phyloP scores from a whole-genome alignment of 768 basidiomycete genomes.

The Lactarius pseudohatsudake region DNA sequence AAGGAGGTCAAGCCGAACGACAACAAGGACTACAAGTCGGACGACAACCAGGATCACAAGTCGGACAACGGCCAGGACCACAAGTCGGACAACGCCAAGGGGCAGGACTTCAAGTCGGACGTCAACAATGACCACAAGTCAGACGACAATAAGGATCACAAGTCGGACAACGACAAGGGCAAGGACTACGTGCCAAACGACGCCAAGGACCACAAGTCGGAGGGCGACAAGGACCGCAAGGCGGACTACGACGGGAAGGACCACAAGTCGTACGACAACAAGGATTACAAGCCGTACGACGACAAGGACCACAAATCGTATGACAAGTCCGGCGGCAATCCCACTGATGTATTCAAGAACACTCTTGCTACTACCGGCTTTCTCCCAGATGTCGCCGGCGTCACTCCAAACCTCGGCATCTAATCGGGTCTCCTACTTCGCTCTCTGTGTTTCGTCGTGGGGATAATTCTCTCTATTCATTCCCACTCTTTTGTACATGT shows the following conservation, averaged over 20 bases:
- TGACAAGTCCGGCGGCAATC: neutral
- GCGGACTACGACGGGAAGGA: no score
- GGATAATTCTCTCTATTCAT: constrained; percentile 5
- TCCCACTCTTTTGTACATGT: constrained; percentile 10
- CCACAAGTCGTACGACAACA: neutral
- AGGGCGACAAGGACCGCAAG: neutral
- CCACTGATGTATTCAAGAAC: neutral
- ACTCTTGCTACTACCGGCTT: neutral
- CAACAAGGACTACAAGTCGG: neutral
- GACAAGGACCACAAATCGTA: neutral
- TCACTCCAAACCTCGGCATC: neutral
- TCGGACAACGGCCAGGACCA: neutral
- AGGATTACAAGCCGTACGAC: neutral
- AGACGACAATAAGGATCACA: neutral
- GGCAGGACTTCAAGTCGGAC: neutral
- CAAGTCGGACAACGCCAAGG: neutral
- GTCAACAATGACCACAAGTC: neutral
- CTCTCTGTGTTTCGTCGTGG: neutral
- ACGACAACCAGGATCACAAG: neutral
- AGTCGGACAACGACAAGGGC: neutral
- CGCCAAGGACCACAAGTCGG: neutral
- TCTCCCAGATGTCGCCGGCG: neutral
- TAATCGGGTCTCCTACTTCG: neutral
- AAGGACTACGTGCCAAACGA: neutral
- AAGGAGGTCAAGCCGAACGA: neutral